Percentiles rank a stretch among this genome's conserved stretches.
phyloP scores from a whole-genome alignment of 2,329 filamentous ascomycete species.

The Fulvia fulva region DNA sequence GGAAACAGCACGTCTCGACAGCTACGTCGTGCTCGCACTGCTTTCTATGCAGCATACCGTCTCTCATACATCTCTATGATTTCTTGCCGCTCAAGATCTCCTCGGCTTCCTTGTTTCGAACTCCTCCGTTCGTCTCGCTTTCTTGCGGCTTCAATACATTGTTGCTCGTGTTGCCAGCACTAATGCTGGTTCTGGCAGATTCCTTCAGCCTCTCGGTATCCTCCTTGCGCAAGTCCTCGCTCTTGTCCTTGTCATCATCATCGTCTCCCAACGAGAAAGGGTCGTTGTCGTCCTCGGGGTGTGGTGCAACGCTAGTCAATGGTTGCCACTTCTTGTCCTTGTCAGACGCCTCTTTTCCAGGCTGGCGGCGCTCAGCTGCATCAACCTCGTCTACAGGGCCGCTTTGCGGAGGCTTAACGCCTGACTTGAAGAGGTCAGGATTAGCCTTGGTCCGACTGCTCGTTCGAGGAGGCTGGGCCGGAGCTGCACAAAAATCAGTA shows the following conservation, averaged over 20 bases:
- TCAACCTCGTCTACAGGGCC: constrained; percentile 76
- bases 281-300: constrained; percentile 83
- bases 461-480: constrained; percentile 45
- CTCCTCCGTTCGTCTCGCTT: constrained; percentile 40
- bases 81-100: constrained; percentile 37
- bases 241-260: constrained; percentile 62
- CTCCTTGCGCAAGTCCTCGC: constrained; percentile 56
- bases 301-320: constrained; percentile 77
- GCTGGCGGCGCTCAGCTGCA: constrained; percentile 57
- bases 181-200: constrained; percentile 49
- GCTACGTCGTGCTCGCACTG: neutral
- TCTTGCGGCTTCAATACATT: constrained; percentile 26
- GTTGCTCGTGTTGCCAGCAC: constrained; percentile 46
- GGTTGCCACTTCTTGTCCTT: constrained; percentile 97
- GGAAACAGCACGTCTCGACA: neutral
- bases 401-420: constrained; percentile 51
- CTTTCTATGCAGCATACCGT: neutral
- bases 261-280: constrained; percentile 96
- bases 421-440: constrained; percentile 74
- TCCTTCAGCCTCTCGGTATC: constrained; percentile 50
- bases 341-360: constrained; percentile 27
- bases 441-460: constrained; percentile 67
- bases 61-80: constrained; percentile 4
- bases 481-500: constrained; percentile 41
- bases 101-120: constrained; percentile 45